phyloP scores from a whole-genome alignment of 495 filamentous ascomycete genomes.

The Neurospora sp. region DNA sequence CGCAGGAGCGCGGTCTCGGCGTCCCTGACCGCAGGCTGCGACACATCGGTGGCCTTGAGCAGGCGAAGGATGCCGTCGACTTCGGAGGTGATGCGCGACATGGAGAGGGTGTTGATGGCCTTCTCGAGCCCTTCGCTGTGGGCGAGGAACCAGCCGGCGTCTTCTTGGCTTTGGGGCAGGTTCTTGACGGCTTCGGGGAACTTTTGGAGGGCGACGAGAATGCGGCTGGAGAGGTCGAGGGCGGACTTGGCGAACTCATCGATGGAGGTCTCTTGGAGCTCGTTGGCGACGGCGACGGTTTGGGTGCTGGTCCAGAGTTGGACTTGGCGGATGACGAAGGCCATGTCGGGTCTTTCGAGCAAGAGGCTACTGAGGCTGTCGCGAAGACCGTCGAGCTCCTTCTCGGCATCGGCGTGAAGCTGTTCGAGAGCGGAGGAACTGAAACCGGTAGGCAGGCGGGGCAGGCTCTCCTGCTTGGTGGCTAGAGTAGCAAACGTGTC shows the following conservation, averaged over 20 bases:
- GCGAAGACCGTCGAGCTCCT: constrained; percentile 34
- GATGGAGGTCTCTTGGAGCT: constrained; percentile 6
- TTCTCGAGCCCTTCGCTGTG: constrained; percentile 48
- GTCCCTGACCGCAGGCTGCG: constrained; percentile 29
- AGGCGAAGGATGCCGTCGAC: constrained; percentile 38
- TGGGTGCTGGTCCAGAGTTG: constrained; percentile 31
- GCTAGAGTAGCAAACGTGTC: constrained; percentile 29
- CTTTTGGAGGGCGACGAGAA: constrained; percentile 65
- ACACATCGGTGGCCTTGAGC: constrained; percentile 39
- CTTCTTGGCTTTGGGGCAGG: constrained; percentile 45
- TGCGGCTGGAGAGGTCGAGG: constrained; percentile 45
- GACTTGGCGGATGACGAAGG: constrained; percentile 54
- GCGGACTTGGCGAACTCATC: constrained; percentile 39
- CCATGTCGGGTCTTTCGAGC: constrained; percentile 44
- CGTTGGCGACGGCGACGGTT: constrained; percentile 6
- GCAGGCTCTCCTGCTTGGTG: constrained; percentile 34
- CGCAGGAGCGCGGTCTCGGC: no score
- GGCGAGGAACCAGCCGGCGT: constrained; percentile 51
- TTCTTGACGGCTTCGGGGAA: constrained; percentile 40
- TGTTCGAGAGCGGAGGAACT: constrained; percentile 33
- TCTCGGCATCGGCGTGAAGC: constrained; percentile 34
- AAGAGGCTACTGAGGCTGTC: constrained; percentile 32
- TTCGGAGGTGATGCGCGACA: constrained; percentile 37
- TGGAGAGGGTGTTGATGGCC: constrained; percentile 47
- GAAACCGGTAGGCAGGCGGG: constrained; percentile 45